Percentiles rank a stretch among this genome's conserved stretches.
phyloP scores from a whole-genome alignment of 345 rosid species.

The Citropsis articulata region DNA sequence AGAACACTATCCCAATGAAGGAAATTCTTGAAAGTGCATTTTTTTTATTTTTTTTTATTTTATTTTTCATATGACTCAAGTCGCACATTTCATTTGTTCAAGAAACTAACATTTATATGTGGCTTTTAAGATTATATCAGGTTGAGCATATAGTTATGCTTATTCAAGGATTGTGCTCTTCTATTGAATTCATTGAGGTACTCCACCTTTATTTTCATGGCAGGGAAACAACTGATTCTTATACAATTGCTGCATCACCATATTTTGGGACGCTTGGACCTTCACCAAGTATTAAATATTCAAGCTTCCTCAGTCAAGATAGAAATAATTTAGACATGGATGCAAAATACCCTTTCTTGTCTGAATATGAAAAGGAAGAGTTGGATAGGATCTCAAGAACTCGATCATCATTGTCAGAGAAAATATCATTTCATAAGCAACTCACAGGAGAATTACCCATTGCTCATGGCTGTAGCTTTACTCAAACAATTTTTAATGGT shows the following conservation, averaged over 20 bases:
- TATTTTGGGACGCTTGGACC: slow-evolving; percentile 45
- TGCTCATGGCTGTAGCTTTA: slow-evolving; percentile 72
- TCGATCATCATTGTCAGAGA: slow-evolving; percentile 57
- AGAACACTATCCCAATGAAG: background rate
- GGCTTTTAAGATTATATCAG: background rate
- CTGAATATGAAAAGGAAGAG: slow-evolving; percentile 47
- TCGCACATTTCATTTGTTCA: background rate
- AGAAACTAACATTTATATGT: background rate
- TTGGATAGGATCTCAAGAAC: slow-evolving; percentile 40
- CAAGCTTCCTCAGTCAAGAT: slow-evolving; percentile 25
- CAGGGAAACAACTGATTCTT: slow-evolving; percentile 79
- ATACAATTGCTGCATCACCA: slow-evolving; percentile 74
- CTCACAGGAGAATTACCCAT: slow-evolving; percentile 57
- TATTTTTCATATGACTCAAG: background rate
- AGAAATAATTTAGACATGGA: slow-evolving; percentile 53
- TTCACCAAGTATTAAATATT: slow-evolving; percentile 35
- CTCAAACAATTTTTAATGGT: slow-evolving; percentile 89
- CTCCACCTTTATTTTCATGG: background rate
- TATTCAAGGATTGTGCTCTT: background rate
- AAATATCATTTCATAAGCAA: slow-evolving; percentile 49
- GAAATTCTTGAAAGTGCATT: background rate
- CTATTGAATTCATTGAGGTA: background rate
- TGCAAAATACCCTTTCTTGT: slow-evolving; percentile 48
- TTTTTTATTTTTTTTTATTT: background rate
- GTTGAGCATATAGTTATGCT: background rate